A percentile compares a stretch with the other conserved stretches of the same genome.
Conservation (phyloP, 2,329 filamentous ascomycete genomes). For the Ophiostoma pallidulum region DNA sequence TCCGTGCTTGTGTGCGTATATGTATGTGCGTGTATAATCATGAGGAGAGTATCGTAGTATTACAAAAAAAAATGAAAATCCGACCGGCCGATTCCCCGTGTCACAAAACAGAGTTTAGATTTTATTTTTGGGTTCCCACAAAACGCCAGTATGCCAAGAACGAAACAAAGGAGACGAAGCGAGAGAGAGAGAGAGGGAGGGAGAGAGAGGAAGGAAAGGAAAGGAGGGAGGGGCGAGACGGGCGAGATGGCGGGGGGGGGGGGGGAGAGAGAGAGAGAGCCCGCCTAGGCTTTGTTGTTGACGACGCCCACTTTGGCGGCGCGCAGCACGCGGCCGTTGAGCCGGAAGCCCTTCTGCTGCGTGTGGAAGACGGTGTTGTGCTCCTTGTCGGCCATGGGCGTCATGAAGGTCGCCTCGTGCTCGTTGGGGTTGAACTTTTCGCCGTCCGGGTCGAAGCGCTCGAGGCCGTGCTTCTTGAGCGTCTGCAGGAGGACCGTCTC, state of each 20-base stretch:
- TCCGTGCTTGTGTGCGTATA: too few species aligned
- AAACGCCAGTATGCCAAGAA: slow-evolving; percentile 14
- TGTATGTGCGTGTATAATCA: too few species aligned
- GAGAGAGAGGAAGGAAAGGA: background rate
- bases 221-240: background rate
- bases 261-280: background rate
- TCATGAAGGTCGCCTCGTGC: slow-evolving; percentile 95
- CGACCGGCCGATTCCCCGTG: background rate
- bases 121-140: background rate
- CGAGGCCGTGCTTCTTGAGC: slow-evolving; percentile 86
- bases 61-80: slow-evolving; percentile 2
- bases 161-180: background rate
- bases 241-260: background rate
- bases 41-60: slow-evolving; percentile 17
- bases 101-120: background rate
- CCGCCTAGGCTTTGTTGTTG: slow-evolving; percentile 53
- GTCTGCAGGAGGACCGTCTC: slow-evolving; percentile 80
- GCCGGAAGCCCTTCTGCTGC: slow-evolving; percentile 90
- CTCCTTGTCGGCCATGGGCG: slow-evolving; percentile 77
- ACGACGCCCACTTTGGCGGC: slow-evolving; percentile 95
- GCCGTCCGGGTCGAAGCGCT: slow-evolving; percentile 72
- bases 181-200: background rate
- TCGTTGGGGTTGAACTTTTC: slow-evolving; percentile 94
- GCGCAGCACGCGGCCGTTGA: slow-evolving; percentile 82
- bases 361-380: slow-evolving; percentile 84